Evolutionary conservation across 2,329 filamentous ascomycete genomes (phyloP).

Genomic region (Fusarium sp.): DNA sequence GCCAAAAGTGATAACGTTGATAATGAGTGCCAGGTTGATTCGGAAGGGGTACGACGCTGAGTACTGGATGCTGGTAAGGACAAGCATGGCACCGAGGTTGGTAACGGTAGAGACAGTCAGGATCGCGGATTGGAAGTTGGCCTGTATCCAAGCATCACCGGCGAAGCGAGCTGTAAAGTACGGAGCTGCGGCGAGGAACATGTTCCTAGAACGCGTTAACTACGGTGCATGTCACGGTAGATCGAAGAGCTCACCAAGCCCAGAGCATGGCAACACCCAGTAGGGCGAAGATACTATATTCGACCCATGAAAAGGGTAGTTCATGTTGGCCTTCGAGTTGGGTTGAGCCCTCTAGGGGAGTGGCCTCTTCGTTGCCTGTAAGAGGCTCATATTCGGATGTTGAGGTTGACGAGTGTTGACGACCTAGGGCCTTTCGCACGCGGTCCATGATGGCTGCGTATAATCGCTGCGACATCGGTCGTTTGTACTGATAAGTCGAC

Average conservation of each 20-base stretch:
- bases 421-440: conserved; percentile 41
- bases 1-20: conserved; percentile 81
- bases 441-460: conserved; percentile 42
- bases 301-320: conserved; percentile 80
- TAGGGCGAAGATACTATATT: conserved; percentile 86
- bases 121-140: conserved; percentile 90
- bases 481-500: not conserved
- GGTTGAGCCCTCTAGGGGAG: conserved; percentile 43
- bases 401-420: conserved; percentile 37
- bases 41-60: conserved; percentile 88
- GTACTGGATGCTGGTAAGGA: conserved; percentile 83
- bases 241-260: conserved; percentile 77
- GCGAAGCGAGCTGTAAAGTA: conserved; percentile 90
- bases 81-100: conserved; percentile 79
- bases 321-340: conserved; percentile 52
- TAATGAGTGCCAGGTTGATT: conserved; percentile 78
- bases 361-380: conserved; percentile 44
- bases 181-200: conserved; percentile 94
- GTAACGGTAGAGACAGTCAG: conserved; percentile 86
- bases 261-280: conserved; percentile 95
- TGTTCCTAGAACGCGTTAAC: conserved; percentile 74
- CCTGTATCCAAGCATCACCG: conserved; percentile 74
- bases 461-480: not conserved
- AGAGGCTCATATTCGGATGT: conserved; percentile 51
- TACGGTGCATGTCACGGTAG: not conserved